Conservation (phyloP, 768 basidiomycete genomes). For the Naganishia onofrii region DNA sequence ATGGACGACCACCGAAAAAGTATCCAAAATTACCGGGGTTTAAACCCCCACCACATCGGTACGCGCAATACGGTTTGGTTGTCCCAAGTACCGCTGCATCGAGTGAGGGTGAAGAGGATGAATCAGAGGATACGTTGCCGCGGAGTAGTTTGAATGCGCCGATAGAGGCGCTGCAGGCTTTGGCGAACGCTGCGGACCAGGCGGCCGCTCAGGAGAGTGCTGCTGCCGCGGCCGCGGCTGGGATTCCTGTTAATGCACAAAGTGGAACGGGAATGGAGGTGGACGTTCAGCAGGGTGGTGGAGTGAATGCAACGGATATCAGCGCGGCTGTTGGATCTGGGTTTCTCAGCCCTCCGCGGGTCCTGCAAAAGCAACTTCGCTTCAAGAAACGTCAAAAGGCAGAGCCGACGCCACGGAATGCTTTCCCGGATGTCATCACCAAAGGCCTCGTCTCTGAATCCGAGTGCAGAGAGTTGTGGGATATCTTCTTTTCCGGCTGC, state of each 20-base stretch:
- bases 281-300: slow-evolving; percentile 56
- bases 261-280: slow-evolving; percentile 59
- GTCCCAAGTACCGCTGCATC: slow-evolving; percentile 62
- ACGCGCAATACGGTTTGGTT: slow-evolving; percentile 79
- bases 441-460: slow-evolving; percentile 79
- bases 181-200: slow-evolving; percentile 93
- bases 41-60: slow-evolving; percentile 87
- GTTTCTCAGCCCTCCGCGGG: slow-evolving; percentile 30
- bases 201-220: slow-evolving; percentile 56
- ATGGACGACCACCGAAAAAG: slow-evolving; percentile 41
- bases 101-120: slow-evolving; percentile 72
- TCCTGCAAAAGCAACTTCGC: slow-evolving; percentile 33
- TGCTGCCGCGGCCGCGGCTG: slow-evolving; percentile 51
- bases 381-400: slow-evolving; percentile 48
- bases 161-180: slow-evolving; percentile 86
- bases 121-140: slow-evolving; percentile 83
- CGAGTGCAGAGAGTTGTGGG: slow-evolving; percentile 86
- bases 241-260: not conserved
- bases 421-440: slow-evolving; percentile 52
- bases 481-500: slow-evolving; percentile 94
- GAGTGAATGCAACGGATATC: slow-evolving; percentile 51
- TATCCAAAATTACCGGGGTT: slow-evolving; percentile 91
- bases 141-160: slow-evolving; percentile 82
- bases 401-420: slow-evolving; percentile 49
- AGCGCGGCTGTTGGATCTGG: slow-evolving; percentile 8